Conservation (phyloP, 345 rosid species). For the Nasturtium officinale region DNA sequence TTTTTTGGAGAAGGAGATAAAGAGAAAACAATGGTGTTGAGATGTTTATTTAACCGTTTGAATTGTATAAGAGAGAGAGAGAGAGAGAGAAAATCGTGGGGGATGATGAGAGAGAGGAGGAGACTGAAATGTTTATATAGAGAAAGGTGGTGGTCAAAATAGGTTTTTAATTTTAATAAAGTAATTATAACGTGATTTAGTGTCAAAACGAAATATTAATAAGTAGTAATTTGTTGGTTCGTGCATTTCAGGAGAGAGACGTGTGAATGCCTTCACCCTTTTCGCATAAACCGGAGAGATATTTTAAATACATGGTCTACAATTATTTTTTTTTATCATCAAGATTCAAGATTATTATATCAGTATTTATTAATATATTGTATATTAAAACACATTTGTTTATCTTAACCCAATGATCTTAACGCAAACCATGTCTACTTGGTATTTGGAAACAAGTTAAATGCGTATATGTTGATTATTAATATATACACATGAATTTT, state of each 20-base stretch:
- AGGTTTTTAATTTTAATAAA: background rate
- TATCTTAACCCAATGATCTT: background rate
- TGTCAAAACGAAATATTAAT: conserved; percentile 19
- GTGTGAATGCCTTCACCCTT: conserved; percentile 35
- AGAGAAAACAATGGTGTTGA: background rate
- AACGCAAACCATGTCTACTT: background rate
- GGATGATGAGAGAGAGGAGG: conserved; percentile 56
- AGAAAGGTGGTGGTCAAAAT: conserved; percentile 54
- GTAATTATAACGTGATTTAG: conserved; percentile 23
- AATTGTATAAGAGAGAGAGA: conserved; percentile 25
- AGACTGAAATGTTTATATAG: conserved; percentile 57
- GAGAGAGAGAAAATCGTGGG: conserved; percentile 5
- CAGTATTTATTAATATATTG: background rate
- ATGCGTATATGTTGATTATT: background rate
- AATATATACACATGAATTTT: background rate
- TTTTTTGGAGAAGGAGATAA: conserved; percentile 13
- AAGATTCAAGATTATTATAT: background rate
- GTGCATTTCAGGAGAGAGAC: conserved; percentile 42
- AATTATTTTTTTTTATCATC: background rate
- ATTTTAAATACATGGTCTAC: conserved; percentile 8
- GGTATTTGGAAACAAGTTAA: background rate
- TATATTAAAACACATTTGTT: background rate
- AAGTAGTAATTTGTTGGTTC: conserved; percentile 32
- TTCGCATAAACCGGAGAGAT: conserved; percentile 34
- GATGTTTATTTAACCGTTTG: background rate